Evolutionary conservation across 108 stramenopile species (phyloP).

Genomic region (Fragilaria crotonensis): DNA sequence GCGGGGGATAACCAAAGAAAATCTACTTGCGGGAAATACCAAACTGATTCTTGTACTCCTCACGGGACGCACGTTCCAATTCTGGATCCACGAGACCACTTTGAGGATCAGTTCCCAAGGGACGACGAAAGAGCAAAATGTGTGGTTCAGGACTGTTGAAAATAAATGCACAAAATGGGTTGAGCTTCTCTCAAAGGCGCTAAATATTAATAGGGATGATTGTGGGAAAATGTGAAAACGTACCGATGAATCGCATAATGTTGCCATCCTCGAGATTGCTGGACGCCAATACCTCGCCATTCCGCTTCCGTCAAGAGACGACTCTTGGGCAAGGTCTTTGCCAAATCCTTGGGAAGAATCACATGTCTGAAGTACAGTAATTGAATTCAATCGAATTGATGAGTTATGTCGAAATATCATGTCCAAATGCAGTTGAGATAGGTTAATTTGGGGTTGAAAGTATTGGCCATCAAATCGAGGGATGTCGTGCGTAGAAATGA

Average conservation of each 20-base stretch:
- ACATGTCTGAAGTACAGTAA: slow-evolving; percentile 85
- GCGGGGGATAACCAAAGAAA: too few relatives aligned
- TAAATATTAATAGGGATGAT: too few relatives aligned
- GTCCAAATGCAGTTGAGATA: too few relatives aligned
- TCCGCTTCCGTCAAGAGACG: slow-evolving; percentile 91
- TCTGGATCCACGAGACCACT: slow-evolving; percentile 84
- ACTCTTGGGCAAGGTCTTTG: slow-evolving; percentile 90
- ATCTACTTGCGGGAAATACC: slow-evolving; percentile 42
- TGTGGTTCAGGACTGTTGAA: slow-evolving; percentile 90
- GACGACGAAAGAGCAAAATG: slow-evolving; percentile 96
- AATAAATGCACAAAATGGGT: slow-evolving; percentile 1
- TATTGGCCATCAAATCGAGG: too few relatives aligned
- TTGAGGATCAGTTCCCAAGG: slow-evolving; percentile 95
- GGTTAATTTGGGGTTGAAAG: too few relatives aligned
- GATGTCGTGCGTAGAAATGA: too few relatives aligned
- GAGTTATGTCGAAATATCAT: too few relatives aligned
- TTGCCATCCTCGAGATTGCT: slow-evolving; percentile 97
- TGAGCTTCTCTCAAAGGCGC: too few relatives aligned
- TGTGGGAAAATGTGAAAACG: too few relatives aligned
- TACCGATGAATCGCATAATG: slow-evolving; percentile 97
- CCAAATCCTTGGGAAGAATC: slow-evolving; percentile 95
- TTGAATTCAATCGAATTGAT: too few relatives aligned
- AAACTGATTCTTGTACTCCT: slow-evolving; percentile 84
- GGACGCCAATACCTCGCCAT: slow-evolving; percentile 95
- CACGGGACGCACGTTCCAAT: slow-evolving; percentile 70